Evolutionary conservation across 2,329 filamentous ascomycete species (phyloP).

Genomic region (Nemania bipapillata): DNA sequence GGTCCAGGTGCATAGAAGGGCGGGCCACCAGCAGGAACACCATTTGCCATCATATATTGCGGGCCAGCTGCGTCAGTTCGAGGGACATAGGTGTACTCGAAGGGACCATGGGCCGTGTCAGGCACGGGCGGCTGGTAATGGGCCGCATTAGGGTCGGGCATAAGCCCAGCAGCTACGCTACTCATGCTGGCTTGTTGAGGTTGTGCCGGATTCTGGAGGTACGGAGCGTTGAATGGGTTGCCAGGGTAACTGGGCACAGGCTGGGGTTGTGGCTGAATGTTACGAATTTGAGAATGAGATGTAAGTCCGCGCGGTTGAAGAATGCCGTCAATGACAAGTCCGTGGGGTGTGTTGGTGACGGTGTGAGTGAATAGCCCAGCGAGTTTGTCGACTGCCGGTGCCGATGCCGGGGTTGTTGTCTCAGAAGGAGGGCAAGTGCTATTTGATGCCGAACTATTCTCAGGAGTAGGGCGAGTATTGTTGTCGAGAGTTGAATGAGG

Average conservation of each 20-base stretch:
- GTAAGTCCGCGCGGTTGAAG: conserved; percentile 26
- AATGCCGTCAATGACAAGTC: conserved; percentile 39
- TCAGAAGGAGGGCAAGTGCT: background rate
- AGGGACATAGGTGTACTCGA: conserved; percentile 66
- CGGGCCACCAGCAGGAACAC: conserved; percentile 9
- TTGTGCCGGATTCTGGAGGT: conserved; percentile 28
- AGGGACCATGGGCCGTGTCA: conserved; percentile 66
- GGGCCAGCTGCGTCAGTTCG: conserved; percentile 57
- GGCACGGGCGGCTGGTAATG: conserved; percentile 70
- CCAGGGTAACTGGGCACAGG: conserved; percentile 23
- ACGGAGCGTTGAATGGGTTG: conserved; percentile 27
- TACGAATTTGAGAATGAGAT: conserved; percentile 20
- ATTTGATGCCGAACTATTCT: background rate
- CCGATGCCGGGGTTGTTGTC: background rate
- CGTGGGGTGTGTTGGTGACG: conserved; percentile 36
- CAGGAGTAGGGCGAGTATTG: conserved; percentile 5
- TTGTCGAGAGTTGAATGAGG: background rate
- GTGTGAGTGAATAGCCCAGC: conserved; percentile 19
- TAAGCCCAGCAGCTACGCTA: conserved; percentile 58
- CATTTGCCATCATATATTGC: conserved; percentile 47
- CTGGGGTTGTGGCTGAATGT: conserved; percentile 37
- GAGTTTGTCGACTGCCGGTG: background rate
- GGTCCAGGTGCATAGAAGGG: conserved; percentile 18
- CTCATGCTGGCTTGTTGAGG: conserved; percentile 50
- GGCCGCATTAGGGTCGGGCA: conserved; percentile 55